phyloP scores from a whole-genome alignment of 805 yeast species.

The Sugiyamaella floridensis region DNA sequence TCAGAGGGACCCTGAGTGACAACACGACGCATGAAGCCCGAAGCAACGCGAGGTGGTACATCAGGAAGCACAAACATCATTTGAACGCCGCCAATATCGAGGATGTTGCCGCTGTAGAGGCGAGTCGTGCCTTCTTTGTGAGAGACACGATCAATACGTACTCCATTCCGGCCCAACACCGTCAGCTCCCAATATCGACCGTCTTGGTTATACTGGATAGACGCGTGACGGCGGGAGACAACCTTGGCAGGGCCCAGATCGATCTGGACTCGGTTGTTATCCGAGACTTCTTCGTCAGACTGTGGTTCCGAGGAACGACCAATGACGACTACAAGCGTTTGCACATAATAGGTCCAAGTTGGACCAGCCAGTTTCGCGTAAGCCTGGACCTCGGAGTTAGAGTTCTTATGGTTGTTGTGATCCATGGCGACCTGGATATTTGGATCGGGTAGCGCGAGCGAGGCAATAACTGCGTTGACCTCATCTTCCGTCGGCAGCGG shows the following conservation, averaged over 20 bases:
- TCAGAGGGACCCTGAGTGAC: conserved; percentile 1
- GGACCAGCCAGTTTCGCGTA: conserved; percentile 92
- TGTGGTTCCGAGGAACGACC: conserved; percentile 68
- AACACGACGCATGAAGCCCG: conserved; percentile 6
- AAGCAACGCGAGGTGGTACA: conserved; percentile 61
- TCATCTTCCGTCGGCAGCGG: conserved; percentile 37
- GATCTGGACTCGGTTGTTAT: conserved; percentile 47
- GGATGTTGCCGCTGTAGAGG: conserved; percentile 76
- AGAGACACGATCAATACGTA: conserved; percentile 71
- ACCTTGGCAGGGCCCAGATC: conserved; percentile 97
- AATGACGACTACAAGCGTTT: conserved; percentile 62
- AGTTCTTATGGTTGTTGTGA: conserved; percentile 66
- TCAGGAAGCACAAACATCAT: conserved; percentile 99
- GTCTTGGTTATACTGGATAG: conserved; percentile 67
- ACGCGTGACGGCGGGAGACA: conserved; percentile 88
- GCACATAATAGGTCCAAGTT: conserved; percentile 92
- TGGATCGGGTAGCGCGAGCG: conserved; percentile 64
- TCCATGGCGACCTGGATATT: conserved; percentile 65
- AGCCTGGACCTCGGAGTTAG: conserved; percentile 78
- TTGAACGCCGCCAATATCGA: conserved; percentile 95
- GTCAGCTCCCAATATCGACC: conserved; percentile 79
- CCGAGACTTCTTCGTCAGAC: conserved; percentile 26
- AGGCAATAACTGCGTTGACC: conserved; percentile 66
- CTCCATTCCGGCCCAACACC: conserved; percentile 86
- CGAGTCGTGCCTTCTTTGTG: conserved; percentile 37